A percentile compares a stretch with the other conserved stretches of the same genome.
Evolutionary conservation across 164 flowering plant species (phyloP).

Genomic region (Cinnamomum chago): DNA sequence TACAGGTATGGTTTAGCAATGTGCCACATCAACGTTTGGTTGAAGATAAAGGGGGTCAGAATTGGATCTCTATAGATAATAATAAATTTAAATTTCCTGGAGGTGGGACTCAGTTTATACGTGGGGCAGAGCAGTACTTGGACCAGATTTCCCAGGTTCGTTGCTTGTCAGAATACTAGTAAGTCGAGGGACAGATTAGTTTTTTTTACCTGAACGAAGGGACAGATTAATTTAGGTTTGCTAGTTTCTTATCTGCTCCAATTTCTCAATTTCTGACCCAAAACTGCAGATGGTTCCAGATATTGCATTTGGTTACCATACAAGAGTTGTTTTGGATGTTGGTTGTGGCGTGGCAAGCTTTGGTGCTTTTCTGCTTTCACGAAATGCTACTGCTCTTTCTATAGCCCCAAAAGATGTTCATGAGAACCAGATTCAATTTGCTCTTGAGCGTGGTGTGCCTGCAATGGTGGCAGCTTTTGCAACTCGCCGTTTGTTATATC

Average conservation of each 20-base stretch:
- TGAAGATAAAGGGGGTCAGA: conserved; percentile 98
- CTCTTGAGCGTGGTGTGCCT: conserved; percentile 68
- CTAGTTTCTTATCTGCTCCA: not conserved
- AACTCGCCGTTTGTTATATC: conserved; percentile 49
- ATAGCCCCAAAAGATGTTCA: conserved; percentile 68
- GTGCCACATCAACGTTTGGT: conserved; percentile 91
- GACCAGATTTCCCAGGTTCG: conserved; percentile 84
- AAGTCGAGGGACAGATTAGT: too few species aligned
- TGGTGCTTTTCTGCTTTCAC: conserved; percentile 53
- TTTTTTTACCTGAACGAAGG: not conserved
- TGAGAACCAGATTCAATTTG: conserved; percentile 69
- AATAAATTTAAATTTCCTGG: conserved; percentile 96
- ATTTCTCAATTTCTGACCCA: not conserved
- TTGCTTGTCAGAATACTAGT: not conserved
- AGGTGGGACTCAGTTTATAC: conserved; percentile 98
- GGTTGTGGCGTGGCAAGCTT: conserved; percentile 74
- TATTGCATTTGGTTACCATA: conserved; percentile 46
- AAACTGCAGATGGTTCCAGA: conserved; percentile 53
- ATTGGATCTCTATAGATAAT: conserved; percentile 70
- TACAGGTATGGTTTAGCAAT: conserved; percentile 89
- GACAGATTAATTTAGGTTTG: not conserved
- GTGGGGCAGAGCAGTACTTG: conserved; percentile 90
- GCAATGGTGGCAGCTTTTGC: conserved; percentile 65
- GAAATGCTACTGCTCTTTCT: conserved; percentile 47
- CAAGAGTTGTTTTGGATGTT: conserved; percentile 54